Conservation (phyloP, 2,329 filamentous ascomycete species). For the Neofusicoccum laricinum region DNA sequence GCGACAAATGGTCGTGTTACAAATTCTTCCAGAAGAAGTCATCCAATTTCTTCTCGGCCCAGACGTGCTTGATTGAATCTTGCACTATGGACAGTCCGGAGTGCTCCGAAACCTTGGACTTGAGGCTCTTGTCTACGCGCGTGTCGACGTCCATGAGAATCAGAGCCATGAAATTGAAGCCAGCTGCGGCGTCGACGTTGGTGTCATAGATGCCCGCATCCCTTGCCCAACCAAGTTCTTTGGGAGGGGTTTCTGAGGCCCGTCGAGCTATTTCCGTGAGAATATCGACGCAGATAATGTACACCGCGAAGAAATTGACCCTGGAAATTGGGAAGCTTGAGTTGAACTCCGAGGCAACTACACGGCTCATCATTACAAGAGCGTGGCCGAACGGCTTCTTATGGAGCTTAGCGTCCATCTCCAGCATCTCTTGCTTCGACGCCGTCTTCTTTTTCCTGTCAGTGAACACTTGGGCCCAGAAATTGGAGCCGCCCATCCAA, state of each 20-base stretch:
- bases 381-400: background rate
- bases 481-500: background rate
- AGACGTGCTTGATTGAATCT: background rate
- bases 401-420: background rate
- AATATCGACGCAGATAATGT: constrained; percentile 1
- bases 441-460: background rate
- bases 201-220: background rate
- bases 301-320: constrained; percentile 7
- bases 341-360: background rate
- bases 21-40: constrained; percentile 4
- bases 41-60: background rate
- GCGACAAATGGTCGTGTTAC: background rate
- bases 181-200: background rate
- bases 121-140: background rate
- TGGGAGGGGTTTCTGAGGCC: background rate
- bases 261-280: background rate
- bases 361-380: background rate
- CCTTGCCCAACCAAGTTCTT: background rate
- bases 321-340: background rate
- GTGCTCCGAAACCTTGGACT: background rate
- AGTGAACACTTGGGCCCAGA: constrained; percentile 1
- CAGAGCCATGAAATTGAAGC: background rate
- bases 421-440: background rate
- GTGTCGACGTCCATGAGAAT: background rate
- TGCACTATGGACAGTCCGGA: background rate